phyloP scores from a whole-genome alignment of 1,139 yeast genomes.

The Taiozyma sp. region DNA sequence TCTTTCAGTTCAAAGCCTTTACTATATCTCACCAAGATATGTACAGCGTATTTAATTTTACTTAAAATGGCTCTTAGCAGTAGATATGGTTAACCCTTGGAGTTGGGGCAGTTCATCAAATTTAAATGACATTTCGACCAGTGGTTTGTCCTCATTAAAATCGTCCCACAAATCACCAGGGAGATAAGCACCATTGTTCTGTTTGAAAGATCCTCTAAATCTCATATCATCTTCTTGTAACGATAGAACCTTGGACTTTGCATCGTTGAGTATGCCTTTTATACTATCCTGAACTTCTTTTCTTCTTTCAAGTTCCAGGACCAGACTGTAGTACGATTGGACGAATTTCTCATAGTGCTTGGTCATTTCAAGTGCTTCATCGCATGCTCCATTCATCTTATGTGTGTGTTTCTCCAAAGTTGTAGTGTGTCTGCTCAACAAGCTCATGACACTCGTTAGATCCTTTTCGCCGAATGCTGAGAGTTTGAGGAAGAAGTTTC shows the following conservation, averaged over 20 bases:
- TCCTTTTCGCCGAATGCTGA: slow-evolving; percentile 16
- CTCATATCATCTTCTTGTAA: slow-evolving; percentile 36
- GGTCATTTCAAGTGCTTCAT: slow-evolving; percentile 30
- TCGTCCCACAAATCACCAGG: slow-evolving; percentile 49
- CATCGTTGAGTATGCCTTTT: slow-evolving; percentile 32
- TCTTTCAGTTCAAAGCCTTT: background rate
- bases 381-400: slow-evolving; percentile 25
- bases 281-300: slow-evolving; percentile 33
- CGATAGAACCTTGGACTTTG: slow-evolving; percentile 32
- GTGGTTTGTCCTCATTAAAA: slow-evolving; percentile 27
- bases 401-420: slow-evolving; percentile 21
- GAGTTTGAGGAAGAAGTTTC: background rate
- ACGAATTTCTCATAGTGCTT: slow-evolving; percentile 44
- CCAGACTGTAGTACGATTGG: slow-evolving; percentile 41
- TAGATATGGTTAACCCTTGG: background rate
- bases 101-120: slow-evolving; percentile 15
- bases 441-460: slow-evolving; percentile 23
- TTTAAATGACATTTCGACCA: slow-evolving; percentile 15
- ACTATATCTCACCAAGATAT: background rate
- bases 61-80: background rate
- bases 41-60: background rate
- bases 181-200: slow-evolving; percentile 42
- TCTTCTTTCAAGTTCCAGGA: slow-evolving; percentile 47
- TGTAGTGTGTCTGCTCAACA: slow-evolving; percentile 21
- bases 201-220: slow-evolving; percentile 36